Base-by-base conservation (phyloP, 306 rosid species). In the Acacia acuminata region DNA sequence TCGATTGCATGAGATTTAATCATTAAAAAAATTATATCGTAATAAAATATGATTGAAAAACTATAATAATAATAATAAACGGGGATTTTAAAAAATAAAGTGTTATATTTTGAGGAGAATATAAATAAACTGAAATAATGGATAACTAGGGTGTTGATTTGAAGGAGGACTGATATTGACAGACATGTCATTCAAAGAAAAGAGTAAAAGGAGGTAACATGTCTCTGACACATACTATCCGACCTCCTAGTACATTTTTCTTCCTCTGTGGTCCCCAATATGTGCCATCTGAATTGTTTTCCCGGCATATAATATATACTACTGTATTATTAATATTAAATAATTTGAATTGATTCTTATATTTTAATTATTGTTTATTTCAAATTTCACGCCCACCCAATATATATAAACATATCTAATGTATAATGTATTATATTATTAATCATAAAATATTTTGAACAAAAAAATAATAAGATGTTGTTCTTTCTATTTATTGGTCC, bases 201-300 rank as follows among this genome's bases (percentile, higher is more conserved):
- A 64, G 79, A 24, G 68, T 16, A 69, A n/a, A 60, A 32, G 55
- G 55, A 71, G 67, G 75, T 40, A 53, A 83, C 56, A 47, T 86
- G 72, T 77, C 68, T 32, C 82, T 77, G 84, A 81, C 83, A 81
- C 20, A 34, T 43, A 34, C 32, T 56, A 77, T 68, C 87, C 85
- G 16, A 53, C 75, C 88, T 71, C 78, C 7, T 50, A 19, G 72
- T 80, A 81, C 70, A 25, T 38, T 77, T 78, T 81, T 30, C 12
- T 8, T 9, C 38, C 20, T 4, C 20, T 11, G 3, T 34, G 51
- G 32, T 77, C 78, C 83, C 87, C 83, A 0, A 38, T 38, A 86
- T 73, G 84, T 82, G 90, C 68, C 1, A 47, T 42, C 48, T 48
- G 10, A 44, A 55, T 40, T n/a, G 25, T 79, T 44, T 75, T 2